Evolutionary conservation across 257 asterid species (phyloP), one percentile per base, ranked within the genome.

Genomic region (Echium plantagineum): DNA sequence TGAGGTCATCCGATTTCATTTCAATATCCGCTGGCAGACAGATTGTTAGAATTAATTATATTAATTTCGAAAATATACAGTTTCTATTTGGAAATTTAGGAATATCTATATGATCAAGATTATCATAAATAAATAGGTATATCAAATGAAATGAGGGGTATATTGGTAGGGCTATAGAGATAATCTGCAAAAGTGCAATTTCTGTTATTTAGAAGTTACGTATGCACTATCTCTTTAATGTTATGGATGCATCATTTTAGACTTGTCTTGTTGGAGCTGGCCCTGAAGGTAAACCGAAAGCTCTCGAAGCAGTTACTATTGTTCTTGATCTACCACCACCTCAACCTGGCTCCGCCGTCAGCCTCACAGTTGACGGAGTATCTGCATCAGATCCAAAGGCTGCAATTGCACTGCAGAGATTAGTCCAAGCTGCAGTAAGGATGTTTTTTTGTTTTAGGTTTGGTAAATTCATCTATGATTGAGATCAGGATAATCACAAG

Each of bases 251-350:
- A 24, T 77, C 55, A 63, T 72, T 64, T 61, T 76, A 93, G 98
- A 93, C 98, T 57, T 93, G 98, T 80, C 78, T 93, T 70, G 98
- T 93, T 69, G 98, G 98, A 74, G 96, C 97, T 71, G 98, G 98
- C 64, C 87, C 98, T 61, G 96, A 84, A 22, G 98, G 98, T 69
- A 93, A 93, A 69, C 98, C 86, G 77, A 93, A 95, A 31, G 98
- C 98, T 73, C 75, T 93, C 56, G 97, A 93, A 77, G 98, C 98
- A 61, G 98, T 93, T 26, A 93, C 98, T 17, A 79, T 93, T 59
- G 98, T 93, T 72, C 98, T 93, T 22, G 98, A 93, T 83, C 77
- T 93, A 71, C 98, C 98, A 32, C 98, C 98, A 63, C 98, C 98
- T 26, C 94, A 82, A 67, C 98, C 98, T 67, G 98, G 94, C 64